These are phyloP conservation scores for Metschnikowia cerradonensis DNA, from an alignment of 805 yeast genomes.

Conservation along the genomic window DNA sequence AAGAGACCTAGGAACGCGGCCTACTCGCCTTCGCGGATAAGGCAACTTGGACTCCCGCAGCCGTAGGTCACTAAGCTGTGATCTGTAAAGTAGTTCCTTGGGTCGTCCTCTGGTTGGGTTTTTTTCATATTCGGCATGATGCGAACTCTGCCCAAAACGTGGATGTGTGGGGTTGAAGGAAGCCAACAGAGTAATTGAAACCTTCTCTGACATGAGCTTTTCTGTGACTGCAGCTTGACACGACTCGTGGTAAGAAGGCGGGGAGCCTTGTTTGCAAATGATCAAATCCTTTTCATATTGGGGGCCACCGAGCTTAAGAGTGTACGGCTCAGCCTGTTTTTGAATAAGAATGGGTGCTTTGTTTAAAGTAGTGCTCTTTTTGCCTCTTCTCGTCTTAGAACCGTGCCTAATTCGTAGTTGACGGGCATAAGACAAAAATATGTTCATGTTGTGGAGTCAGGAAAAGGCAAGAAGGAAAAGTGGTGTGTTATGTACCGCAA, in stretches of 20 bases:
- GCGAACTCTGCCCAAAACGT: not conserved
- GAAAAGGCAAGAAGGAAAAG: not conserved
- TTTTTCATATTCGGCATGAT: not conserved
- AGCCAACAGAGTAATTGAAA: not conserved
- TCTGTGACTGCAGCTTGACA: not conserved
- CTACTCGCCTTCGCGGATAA: not conserved
- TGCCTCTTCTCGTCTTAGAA: not conserved
- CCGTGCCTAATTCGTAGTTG: not conserved
- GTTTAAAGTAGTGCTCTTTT: not conserved
- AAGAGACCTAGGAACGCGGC: not conserved
- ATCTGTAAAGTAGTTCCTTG: conserved; percentile 10
- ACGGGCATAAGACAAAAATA: not conserved
- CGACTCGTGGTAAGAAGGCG: conserved; percentile 1
- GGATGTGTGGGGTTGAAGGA: not conserved
- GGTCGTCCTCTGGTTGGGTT: conserved; percentile 8
- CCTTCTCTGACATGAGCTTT: not conserved
- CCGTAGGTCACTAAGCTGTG: conserved; percentile 11
- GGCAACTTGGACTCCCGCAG: conserved; percentile 2
- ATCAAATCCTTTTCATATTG: not conserved
- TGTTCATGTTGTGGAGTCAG: not conserved
- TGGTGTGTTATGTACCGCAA: not conserved
- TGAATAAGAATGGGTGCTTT: not conserved
- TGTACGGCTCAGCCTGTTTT: not conserved
- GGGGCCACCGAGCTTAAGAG: not conserved
- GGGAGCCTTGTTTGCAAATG: not conserved